Percentiles rank a stretch among this genome's conserved stretches.
Conservation (phyloP, 1,284 basidiomycete genomes). For the Volvariella volvacea region DNA sequence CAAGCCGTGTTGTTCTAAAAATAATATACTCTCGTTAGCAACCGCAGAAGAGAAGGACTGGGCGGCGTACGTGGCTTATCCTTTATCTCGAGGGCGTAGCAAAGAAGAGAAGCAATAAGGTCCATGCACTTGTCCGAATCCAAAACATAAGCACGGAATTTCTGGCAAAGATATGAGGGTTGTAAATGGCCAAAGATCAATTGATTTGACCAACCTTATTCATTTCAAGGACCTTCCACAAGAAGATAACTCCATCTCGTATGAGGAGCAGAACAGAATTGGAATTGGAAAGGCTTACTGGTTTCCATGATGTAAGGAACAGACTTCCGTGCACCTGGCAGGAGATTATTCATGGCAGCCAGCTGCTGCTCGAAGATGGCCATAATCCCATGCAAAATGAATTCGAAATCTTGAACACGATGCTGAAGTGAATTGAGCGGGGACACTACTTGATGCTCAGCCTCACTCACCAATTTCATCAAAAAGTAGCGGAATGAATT, state of each 20-base stretch:
- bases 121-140: slow-evolving; percentile 77
- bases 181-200: background rate
- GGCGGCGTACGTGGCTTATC: slow-evolving; percentile 79
- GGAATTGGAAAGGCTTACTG: slow-evolving; percentile 37
- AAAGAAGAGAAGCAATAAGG: slow-evolving; percentile 70
- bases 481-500: slow-evolving; percentile 90
- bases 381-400: slow-evolving; percentile 70
- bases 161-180: slow-evolving; percentile 36
- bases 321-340: slow-evolving; percentile 79
- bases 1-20: slow-evolving; percentile 79
- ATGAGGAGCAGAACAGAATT: slow-evolving; percentile 8
- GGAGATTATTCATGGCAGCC: slow-evolving; percentile 62
- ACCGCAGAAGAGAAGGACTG: slow-evolving; percentile 6
- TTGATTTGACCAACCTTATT: slow-evolving; percentile 63
- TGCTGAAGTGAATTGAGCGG: slow-evolving; percentile 47
- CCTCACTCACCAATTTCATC: slow-evolving; percentile 67
- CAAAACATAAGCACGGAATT: slow-evolving; percentile 77
- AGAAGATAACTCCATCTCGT: slow-evolving; percentile 75
- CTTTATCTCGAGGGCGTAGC: slow-evolving; percentile 79
- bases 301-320: slow-evolving; percentile 78
- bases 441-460: slow-evolving; percentile 2
- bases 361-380: slow-evolving; percentile 72
- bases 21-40: slow-evolving; percentile 7
- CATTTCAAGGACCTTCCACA: slow-evolving; percentile 88
- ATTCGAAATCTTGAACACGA: slow-evolving; percentile 80